phyloP scores from a whole-genome alignment of 2,329 filamentous ascomycete genomes.

The Xylariaceae sp. region DNA sequence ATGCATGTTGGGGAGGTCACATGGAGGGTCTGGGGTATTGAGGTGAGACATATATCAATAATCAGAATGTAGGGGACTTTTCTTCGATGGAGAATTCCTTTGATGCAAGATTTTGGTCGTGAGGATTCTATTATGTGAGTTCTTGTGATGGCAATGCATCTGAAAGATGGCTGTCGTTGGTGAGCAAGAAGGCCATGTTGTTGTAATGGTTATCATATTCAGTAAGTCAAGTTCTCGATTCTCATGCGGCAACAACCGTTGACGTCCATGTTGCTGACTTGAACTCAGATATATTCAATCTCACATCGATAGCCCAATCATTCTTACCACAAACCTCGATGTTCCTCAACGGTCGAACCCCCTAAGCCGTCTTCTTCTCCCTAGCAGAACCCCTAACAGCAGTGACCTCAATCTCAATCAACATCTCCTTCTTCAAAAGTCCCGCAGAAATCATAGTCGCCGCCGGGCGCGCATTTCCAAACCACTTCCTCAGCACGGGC shows the following conservation, averaged over 20 bases:
- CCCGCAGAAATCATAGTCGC: conserved; percentile 18
- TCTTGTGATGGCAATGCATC: too few relatives aligned
- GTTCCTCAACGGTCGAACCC: not conserved
- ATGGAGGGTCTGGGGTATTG: not conserved
- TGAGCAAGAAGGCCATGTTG: too few relatives aligned
- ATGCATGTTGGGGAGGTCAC: not conserved
- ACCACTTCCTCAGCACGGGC: conserved; percentile 17
- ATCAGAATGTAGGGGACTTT: not conserved
- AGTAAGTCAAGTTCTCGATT: too few relatives aligned
- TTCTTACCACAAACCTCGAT: not conserved
- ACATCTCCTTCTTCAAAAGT: conserved; percentile 18
- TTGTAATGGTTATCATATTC: too few relatives aligned
- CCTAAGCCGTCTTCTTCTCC: not conserved
- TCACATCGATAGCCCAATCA: too few relatives aligned
- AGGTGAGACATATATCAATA: not conserved
- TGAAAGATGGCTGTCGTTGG: too few relatives aligned
- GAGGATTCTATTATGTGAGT: too few relatives aligned
- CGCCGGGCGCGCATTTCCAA: conserved; percentile 13
- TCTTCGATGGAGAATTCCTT: too few relatives aligned
- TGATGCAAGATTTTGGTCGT: too few relatives aligned
- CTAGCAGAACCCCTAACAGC: conserved; percentile 15
- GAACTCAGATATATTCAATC: too few relatives aligned
- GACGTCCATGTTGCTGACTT: too few relatives aligned
- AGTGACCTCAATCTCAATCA: conserved; percentile 19
- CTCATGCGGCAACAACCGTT: too few relatives aligned